These are phyloP conservation scores for Penicillium sp. DNA, from an alignment of 2,329 filamentous ascomycete genomes.

Conservation along the genomic window DNA sequence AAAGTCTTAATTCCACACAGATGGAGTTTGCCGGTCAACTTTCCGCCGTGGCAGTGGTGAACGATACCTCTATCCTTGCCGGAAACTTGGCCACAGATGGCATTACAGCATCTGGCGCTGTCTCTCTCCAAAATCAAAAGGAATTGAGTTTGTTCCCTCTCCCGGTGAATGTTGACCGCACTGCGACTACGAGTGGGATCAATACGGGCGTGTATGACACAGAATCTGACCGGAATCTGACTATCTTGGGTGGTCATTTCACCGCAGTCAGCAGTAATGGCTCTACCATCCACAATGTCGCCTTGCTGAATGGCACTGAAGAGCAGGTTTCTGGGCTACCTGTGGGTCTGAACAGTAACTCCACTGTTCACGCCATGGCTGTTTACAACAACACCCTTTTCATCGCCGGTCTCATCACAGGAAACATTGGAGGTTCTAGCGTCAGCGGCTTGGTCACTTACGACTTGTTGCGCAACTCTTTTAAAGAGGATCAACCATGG, in stretches of 20 bases:
- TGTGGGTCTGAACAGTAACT: slow-evolving; percentile 58
- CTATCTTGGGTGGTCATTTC: slow-evolving; percentile 84
- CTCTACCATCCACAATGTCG: slow-evolving; percentile 68
- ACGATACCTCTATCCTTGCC: slow-evolving; percentile 61
- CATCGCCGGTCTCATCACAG: slow-evolving; percentile 74
- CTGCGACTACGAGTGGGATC: slow-evolving; percentile 37
- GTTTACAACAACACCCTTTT: slow-evolving; percentile 64
- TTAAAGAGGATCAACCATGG: slow-evolving; percentile 64
- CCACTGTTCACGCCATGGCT: slow-evolving; percentile 68
- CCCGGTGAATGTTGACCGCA: slow-evolving; percentile 46
- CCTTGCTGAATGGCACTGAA: slow-evolving; percentile 73
- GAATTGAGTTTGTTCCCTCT: slow-evolving; percentile 36
- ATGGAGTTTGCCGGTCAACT: slow-evolving; percentile 67
- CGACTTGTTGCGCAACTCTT: slow-evolving; percentile 61
- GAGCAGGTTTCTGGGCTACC: slow-evolving; percentile 64
- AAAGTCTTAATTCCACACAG: slow-evolving; percentile 62
- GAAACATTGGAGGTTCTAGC: slow-evolving; percentile 54
- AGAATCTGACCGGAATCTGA: slow-evolving; percentile 66
- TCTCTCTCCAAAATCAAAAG: slow-evolving; percentile 50
- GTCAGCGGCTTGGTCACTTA: slow-evolving; percentile 75
- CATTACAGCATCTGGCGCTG: slow-evolving; percentile 67
- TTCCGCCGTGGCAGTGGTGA: slow-evolving; percentile 59
- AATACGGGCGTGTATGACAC: slow-evolving; percentile 72
- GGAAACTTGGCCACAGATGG: slow-evolving; percentile 75
- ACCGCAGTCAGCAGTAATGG: slow-evolving; percentile 62